Conservation (phyloP, 805 yeast species). For the Candida xiaguanensis region DNA sequence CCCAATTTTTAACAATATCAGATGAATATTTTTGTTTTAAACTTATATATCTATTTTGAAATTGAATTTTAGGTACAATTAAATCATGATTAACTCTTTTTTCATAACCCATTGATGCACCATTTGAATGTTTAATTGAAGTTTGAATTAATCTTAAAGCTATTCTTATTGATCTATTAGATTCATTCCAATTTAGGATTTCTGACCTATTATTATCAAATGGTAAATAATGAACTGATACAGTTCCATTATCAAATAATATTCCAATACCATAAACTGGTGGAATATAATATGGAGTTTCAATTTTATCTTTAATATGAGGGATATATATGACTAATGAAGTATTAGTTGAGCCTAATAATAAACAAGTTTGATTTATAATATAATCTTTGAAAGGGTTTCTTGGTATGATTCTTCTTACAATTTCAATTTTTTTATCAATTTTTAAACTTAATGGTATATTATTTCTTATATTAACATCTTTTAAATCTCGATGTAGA, state of each 20-base stretch:
- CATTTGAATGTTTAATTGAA: slow-evolving; percentile 76
- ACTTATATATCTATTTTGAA: slow-evolving; percentile 77
- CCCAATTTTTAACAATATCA: slow-evolving; percentile 74
- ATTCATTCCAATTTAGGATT: slow-evolving; percentile 32
- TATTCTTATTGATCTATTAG: slow-evolving; percentile 71
- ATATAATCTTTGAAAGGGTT: slow-evolving; percentile 82
- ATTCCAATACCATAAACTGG: slow-evolving; percentile 77
- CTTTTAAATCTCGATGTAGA: slow-evolving; percentile 32
- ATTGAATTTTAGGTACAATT: slow-evolving; percentile 75
- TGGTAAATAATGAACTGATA: slow-evolving; percentile 77
- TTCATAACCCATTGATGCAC: slow-evolving; percentile 79
- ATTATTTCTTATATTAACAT: slow-evolving; percentile 26
- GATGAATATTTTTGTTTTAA: slow-evolving; percentile 82
- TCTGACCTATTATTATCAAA: slow-evolving; percentile 29
- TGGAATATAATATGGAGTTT: slow-evolving; percentile 88
- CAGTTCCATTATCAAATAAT: slow-evolving; percentile 39
- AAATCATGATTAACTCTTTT: slow-evolving; percentile 86
- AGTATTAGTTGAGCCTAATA: slow-evolving; percentile 35
- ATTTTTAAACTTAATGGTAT: slow-evolving; percentile 19
- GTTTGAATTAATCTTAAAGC: slow-evolving; percentile 79
- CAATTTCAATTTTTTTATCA: slow-evolving; percentile 46
- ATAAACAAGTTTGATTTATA: slow-evolving; percentile 79
- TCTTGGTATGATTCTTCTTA: slow-evolving; percentile 87
- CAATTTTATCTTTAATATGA: slow-evolving; percentile 56
- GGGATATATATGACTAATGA: slow-evolving; percentile 73